These are phyloP conservation scores for Suhomyces yuchorum DNA, from an alignment of 1,139 yeast species.

Conservation along the genomic window DNA sequence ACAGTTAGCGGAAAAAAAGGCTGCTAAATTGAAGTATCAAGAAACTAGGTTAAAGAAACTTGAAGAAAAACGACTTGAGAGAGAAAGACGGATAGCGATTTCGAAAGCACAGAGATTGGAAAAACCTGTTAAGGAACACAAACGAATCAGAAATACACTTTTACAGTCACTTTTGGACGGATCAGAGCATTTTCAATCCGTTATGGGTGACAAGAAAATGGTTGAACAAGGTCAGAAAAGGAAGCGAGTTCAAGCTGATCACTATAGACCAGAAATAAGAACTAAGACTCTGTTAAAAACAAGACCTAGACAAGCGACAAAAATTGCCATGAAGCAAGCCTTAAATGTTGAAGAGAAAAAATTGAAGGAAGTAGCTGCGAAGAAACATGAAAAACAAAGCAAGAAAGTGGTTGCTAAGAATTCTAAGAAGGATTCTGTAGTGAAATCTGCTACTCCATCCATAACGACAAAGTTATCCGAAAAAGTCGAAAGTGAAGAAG, in stretches of 20 bases:
- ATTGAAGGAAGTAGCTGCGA: neutral
- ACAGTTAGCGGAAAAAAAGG: conserved; percentile 8
- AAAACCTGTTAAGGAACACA: conserved; percentile 1
- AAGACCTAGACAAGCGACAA: conserved; percentile 13
- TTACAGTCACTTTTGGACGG: conserved; percentile 12
- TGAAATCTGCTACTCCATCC: neutral
- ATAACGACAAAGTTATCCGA: conserved; percentile 1
- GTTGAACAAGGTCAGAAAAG: conserved; percentile 39
- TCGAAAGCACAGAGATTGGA: neutral
- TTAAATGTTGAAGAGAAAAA: conserved; percentile 5
- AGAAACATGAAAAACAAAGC: neutral
- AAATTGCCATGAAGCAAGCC: conserved; percentile 9
- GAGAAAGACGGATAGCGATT: neutral
- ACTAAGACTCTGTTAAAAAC: conserved; percentile 6
- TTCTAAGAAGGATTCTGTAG: neutral
- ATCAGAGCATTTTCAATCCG: conserved; percentile 41
- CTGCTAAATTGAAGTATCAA: conserved; percentile 2
- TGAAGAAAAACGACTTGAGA: conserved; percentile 13
- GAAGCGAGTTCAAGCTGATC: conserved; percentile 29
- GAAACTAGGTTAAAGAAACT: conserved; percentile 8
- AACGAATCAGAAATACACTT: conserved; percentile 2
- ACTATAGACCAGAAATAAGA: conserved; percentile 25
- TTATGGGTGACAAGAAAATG: conserved; percentile 37
- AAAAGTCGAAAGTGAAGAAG: conserved; percentile 7
- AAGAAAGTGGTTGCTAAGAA: neutral